Conservation (phyloP, 106 monocot species). For the Acorus calamus region DNA sequence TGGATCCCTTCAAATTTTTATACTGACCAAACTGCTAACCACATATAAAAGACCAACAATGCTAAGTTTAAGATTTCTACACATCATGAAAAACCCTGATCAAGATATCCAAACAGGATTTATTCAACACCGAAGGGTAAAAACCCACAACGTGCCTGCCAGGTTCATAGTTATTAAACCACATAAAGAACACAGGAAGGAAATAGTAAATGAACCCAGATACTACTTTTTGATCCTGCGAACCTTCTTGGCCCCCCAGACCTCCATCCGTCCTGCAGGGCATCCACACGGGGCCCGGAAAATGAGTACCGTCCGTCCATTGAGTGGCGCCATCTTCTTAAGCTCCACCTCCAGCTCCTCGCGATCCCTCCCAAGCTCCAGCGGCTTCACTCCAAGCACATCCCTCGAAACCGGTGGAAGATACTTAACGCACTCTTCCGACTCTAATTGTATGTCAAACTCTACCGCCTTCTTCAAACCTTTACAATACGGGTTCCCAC, state of each 20-base stretch:
- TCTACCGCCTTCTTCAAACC: slow-evolving; percentile 5
- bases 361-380: slow-evolving; percentile 5
- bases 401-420: not conserved
- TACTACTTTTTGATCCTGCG: too few relatives aligned
- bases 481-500: slow-evolving; percentile 4
- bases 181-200: too few relatives aligned
- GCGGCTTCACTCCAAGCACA: not conserved
- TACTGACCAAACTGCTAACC: too few relatives aligned
- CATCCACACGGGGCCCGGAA: slow-evolving; percentile 8
- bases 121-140: too few relatives aligned
- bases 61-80: too few relatives aligned
- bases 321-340: slow-evolving; percentile 7
- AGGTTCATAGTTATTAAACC: too few relatives aligned
- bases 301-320: slow-evolving; percentile 8
- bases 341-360: slow-evolving; percentile 5
- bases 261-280: slow-evolving; percentile 4
- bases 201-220: too few relatives aligned
- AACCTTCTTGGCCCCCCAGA: slow-evolving; percentile 7
- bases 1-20: too few relatives aligned
- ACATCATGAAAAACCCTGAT: too few relatives aligned
- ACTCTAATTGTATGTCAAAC: slow-evolving; percentile 8
- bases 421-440: slow-evolving; percentile 7
- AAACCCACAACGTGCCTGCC: too few relatives aligned
- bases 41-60: too few relatives aligned
- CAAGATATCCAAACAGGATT: too few relatives aligned